Conservation (phyloP, 2,329 filamentous ascomycete species). For the Verticillium klebahnii region DNA sequence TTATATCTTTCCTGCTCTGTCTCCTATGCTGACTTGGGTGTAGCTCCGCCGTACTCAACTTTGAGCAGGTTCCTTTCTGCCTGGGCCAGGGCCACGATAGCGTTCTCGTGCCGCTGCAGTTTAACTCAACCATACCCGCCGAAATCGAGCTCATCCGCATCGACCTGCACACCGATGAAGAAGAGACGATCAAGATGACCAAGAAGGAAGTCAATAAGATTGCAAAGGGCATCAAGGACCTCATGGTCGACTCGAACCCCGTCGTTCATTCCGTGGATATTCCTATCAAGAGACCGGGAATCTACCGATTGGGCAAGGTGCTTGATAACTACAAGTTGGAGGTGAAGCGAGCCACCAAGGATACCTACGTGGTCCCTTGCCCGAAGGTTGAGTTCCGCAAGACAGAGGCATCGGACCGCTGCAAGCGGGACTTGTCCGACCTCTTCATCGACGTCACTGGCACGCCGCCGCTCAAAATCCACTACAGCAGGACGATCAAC, state of each 20-base stretch:
- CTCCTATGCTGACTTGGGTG: slow-evolving; percentile 19
- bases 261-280: slow-evolving; percentile 66
- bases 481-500: slow-evolving; percentile 86
- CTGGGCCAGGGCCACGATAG: slow-evolving; percentile 59
- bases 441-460: slow-evolving; percentile 79
- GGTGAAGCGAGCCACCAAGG: slow-evolving; percentile 70
- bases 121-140: slow-evolving; percentile 89
- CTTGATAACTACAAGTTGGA: slow-evolving; percentile 93
- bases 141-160: slow-evolving; percentile 84
- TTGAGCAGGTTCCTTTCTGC: slow-evolving; percentile 75
- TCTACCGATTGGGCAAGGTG: slow-evolving; percentile 81
- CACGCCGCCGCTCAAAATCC: slow-evolving; percentile 85
- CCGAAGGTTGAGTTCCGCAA: slow-evolving; percentile 72
- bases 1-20: slow-evolving; percentile 2
- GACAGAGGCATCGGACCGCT: slow-evolving; percentile 61
- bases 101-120: slow-evolving; percentile 73
- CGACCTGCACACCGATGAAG: slow-evolving; percentile 74
- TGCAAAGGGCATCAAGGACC: slow-evolving; percentile 61
- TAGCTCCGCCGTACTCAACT: slow-evolving; percentile 82
- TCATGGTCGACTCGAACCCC: slow-evolving; percentile 57
- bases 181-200: slow-evolving; percentile 74
- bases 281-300: slow-evolving; percentile 76
- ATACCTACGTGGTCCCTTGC: slow-evolving; percentile 81
- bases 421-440: slow-evolving; percentile 83
- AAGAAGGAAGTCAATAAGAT: slow-evolving; percentile 71